phyloP scores from a whole-genome alignment of 2,329 filamentous ascomycete species.

The Colletotrichum zoysiae region DNA sequence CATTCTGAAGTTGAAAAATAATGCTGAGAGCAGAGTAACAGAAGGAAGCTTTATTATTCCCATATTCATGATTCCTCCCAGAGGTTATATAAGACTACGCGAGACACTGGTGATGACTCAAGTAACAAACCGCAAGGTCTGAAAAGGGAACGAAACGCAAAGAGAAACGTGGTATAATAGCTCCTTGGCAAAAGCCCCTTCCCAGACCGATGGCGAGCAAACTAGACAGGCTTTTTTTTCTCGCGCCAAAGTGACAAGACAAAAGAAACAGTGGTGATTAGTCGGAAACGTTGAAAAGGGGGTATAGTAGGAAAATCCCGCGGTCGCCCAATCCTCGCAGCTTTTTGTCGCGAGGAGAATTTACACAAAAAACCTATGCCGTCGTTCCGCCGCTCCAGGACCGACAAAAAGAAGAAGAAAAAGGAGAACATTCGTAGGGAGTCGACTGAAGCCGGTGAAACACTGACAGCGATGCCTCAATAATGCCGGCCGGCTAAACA shows the following conservation, averaged over 20 bases:
- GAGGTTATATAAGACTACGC: background rate
- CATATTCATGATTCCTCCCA: background rate
- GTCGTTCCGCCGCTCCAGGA: background rate
- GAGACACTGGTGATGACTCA: background rate
- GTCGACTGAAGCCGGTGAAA: background rate
- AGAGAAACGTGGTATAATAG: conserved; percentile 21
- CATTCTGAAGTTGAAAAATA: background rate
- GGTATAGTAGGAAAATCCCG: conserved; percentile 25
- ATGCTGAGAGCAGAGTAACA: background rate
- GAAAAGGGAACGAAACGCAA: background rate
- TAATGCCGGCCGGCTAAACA: background rate
- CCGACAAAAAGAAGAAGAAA: background rate
- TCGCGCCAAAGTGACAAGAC: background rate
- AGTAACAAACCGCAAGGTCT: background rate
- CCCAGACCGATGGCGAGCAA: background rate
- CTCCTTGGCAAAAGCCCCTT: background rate
- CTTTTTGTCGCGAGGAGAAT: conserved; percentile 15
- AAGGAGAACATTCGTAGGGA: background rate
- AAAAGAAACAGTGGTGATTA: conserved; percentile 15
- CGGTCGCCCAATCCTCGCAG: conserved; percentile 13
- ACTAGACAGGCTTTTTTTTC: conserved; percentile 15
- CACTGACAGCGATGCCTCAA: background rate
- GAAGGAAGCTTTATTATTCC: background rate
- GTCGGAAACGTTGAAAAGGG: conserved; percentile 8
- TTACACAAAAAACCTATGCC: conserved; percentile 14